These are phyloP conservation scores for Teratosphaeria zuluensis DNA, from an alignment of 2,329 filamentous ascomycete genomes.

Conservation along the genomic window DNA sequence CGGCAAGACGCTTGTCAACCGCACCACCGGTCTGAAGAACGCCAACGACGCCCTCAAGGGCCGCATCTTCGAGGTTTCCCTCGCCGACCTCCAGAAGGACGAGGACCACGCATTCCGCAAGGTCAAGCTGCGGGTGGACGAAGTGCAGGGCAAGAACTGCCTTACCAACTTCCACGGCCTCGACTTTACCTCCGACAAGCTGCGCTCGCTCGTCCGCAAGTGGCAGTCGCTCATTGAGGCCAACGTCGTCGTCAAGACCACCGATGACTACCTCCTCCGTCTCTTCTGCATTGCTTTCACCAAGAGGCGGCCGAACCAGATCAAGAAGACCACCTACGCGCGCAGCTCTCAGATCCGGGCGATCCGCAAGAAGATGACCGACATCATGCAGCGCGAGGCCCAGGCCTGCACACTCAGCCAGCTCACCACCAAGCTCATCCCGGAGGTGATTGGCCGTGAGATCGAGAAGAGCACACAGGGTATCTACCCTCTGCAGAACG, in stretches of 20 bases:
- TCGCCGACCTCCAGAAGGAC: slow-evolving; percentile 98
- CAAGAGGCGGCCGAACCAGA: slow-evolving; percentile 97
- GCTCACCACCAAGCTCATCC: slow-evolving; percentile 97
- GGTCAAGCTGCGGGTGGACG: slow-evolving; percentile 96
- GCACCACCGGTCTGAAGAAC: slow-evolving; percentile 99
- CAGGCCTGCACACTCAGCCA: slow-evolving; percentile 88
- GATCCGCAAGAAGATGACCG: slow-evolving; percentile 99
- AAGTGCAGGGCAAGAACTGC: slow-evolving; percentile 99
- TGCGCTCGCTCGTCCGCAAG: slow-evolving; percentile 97
- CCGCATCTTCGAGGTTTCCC: slow-evolving; percentile 96
- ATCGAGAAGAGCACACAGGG: slow-evolving; percentile 99
- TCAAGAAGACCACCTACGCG: slow-evolving; percentile 99
- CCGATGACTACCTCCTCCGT: slow-evolving; percentile 98
- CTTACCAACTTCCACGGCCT: slow-evolving; percentile 99
- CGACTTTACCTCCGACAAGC: slow-evolving; percentile 99
- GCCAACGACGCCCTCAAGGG: slow-evolving; percentile 99
- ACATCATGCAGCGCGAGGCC: slow-evolving; percentile 97
- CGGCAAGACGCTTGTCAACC: slow-evolving; percentile 99
- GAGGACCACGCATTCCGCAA: slow-evolving; percentile 99
- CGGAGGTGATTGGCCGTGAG: slow-evolving; percentile 97
- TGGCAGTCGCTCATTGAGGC: slow-evolving; percentile 99
- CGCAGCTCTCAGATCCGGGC: slow-evolving; percentile 92
- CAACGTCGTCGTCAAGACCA: slow-evolving; percentile 99
- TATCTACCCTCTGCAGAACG: slow-evolving; percentile 99
- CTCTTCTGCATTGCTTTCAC: slow-evolving; percentile 99